These are phyloP conservation scores for Emmonsiellopsis sp. DNA, from an alignment of 2,329 filamentous ascomycete species.

Conservation along the genomic window DNA sequence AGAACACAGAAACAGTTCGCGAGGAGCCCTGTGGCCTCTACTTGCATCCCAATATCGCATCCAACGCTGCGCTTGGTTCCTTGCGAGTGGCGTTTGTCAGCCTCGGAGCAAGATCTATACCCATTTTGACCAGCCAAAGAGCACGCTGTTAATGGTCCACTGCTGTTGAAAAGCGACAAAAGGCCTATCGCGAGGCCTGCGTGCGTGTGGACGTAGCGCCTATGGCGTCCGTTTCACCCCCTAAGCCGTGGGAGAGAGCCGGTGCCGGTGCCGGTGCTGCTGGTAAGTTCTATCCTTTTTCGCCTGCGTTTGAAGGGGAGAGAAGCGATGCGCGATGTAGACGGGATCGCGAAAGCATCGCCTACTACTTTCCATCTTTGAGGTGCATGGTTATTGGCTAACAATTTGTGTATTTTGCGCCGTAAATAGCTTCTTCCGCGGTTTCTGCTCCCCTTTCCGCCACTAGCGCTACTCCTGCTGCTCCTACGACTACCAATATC, in stretches of 20 bases:
- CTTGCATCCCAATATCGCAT: no score
- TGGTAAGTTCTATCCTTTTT: conserved; percentile 34
- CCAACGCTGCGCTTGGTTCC: no score
- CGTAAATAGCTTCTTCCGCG: background rate
- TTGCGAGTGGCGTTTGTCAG: background rate
- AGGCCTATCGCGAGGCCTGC: background rate
- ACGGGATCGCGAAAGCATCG: no score
- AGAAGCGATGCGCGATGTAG: no score
- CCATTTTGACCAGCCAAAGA: background rate
- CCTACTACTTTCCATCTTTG: no score
- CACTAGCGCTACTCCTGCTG: conserved; percentile 26
- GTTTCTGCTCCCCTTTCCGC: conserved; percentile 11
- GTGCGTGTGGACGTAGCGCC: background rate
- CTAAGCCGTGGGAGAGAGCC: conserved; percentile 92
- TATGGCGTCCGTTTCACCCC: conserved; percentile 66
- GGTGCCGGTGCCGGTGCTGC: conserved; percentile 46
- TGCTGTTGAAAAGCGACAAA: background rate
- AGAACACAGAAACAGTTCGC: no score
- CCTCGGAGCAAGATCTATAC: background rate
- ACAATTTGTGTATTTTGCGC: background rate
- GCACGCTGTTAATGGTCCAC: background rate
- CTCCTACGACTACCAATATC: conserved; percentile 34
- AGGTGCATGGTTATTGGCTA: background rate
- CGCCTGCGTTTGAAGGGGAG: no score
- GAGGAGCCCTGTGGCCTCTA: no score